Evolutionary conservation across 441 rosid genomes (phyloP).

Genomic region (Corymbia citriodora): DNA sequence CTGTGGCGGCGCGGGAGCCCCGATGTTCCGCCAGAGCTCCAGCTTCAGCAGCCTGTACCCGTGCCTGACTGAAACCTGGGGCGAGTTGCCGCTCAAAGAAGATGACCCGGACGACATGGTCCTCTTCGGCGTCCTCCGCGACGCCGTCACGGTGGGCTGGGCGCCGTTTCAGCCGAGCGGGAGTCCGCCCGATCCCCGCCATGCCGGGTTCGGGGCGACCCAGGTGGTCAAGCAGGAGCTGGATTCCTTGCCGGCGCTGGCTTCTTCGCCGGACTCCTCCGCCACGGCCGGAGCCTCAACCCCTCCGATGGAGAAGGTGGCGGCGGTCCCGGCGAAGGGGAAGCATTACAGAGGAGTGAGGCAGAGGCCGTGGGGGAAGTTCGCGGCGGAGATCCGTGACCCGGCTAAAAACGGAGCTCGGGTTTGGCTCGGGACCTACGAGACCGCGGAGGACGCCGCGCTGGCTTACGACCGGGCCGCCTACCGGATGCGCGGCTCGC

Average conservation of each 20-base stretch:
- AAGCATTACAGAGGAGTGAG: conserved; percentile 91
- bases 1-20: background rate
- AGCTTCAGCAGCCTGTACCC: conserved; percentile 57
- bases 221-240: conserved; percentile 29
- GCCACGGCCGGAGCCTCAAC: background rate
- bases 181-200: background rate
- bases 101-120: conserved; percentile 87
- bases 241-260: background rate
- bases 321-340: conserved; percentile 38
- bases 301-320: background rate
- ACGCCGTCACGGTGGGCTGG: conserved; percentile 75
- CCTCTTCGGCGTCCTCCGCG: conserved; percentile 56
- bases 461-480: conserved; percentile 94
- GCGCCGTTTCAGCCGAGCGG: conserved; percentile 26
- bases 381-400: conserved; percentile 92
- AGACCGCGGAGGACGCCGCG: conserved; percentile 96
- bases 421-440: conserved; percentile 93
- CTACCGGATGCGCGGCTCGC: conserved; percentile 90
- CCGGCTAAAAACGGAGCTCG: conserved; percentile 92
- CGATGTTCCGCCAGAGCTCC: conserved; percentile 38
- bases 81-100: conserved; percentile 68
- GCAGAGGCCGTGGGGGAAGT: conserved; percentile 96
- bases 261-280: background rate
- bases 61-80: conserved; percentile 75
- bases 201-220: background rate